Evolutionary conservation across 202 grass and related monocot species (phyloP).

Genomic region (Alloteropsis angusta): DNA sequence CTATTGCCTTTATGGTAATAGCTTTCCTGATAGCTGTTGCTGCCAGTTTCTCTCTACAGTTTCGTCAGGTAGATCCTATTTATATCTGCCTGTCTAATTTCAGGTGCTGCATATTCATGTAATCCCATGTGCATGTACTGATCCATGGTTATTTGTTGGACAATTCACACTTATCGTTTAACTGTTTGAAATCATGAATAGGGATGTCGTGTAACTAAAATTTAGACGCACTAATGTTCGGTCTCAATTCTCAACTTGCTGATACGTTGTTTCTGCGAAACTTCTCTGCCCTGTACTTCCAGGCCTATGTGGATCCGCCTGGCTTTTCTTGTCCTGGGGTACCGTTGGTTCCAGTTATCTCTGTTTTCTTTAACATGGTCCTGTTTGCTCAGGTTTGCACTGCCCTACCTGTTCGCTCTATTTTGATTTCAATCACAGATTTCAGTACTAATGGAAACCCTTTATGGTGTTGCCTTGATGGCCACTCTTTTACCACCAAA

Average conservation of each 20-base stretch:
- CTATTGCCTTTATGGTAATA: slow-evolving; percentile 36
- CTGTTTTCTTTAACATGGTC: slow-evolving; percentile 93
- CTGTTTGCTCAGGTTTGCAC: slow-evolving; percentile 72
- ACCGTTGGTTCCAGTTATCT: slow-evolving; percentile 62
- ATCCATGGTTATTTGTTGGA: background rate
- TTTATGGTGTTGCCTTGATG: background rate
- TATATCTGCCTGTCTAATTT: background rate
- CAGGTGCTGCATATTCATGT: background rate
- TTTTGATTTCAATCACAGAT: background rate
- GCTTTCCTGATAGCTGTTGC: slow-evolving; percentile 55
- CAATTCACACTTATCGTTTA: background rate
- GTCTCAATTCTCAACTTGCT: background rate
- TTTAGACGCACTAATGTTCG: background rate
- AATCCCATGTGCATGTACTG: background rate
- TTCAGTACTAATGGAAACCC: background rate
- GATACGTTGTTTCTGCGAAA: slow-evolving; percentile 4
- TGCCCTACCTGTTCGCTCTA: background rate
- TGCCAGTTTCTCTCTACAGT: slow-evolving; percentile 52
- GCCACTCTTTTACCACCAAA: background rate
- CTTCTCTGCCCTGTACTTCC: slow-evolving; percentile 11
- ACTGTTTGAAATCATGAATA: background rate
- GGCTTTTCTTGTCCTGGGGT: slow-evolving; percentile 87
- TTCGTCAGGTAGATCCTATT: slow-evolving; percentile 54
- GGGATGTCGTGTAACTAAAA: background rate
- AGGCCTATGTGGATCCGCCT: slow-evolving; percentile 71